A percentile compares a stretch with the other conserved stretches of the same genome.
Evolutionary conservation across 2,329 filamentous ascomycete genomes (phyloP).

Genomic region (Coniochaeta sp.): DNA sequence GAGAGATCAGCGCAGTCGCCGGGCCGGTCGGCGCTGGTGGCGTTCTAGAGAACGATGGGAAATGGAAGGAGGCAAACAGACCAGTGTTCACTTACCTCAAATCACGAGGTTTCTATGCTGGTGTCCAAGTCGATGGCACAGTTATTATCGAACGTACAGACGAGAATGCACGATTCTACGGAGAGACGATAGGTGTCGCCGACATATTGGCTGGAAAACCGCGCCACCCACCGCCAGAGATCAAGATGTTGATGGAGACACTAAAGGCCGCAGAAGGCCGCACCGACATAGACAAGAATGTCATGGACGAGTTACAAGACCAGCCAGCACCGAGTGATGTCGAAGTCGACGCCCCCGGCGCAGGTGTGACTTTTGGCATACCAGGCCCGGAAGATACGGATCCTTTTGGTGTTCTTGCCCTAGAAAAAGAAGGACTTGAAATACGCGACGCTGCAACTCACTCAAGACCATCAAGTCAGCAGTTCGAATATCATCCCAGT

Average conservation of each 20-base stretch:
- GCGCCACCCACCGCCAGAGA: conserved; percentile 7
- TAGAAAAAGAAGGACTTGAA: conserved; percentile 26
- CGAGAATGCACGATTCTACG: conserved; percentile 72
- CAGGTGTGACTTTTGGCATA: conserved; percentile 24
- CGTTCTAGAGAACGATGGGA: conserved; percentile 33
- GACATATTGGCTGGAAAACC: conserved; percentile 5
- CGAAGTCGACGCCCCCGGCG: conserved; percentile 18
- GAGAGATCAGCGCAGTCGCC: conserved; percentile 61
- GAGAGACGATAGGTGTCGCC: conserved; percentile 4
- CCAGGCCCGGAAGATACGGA: conserved; percentile 28
- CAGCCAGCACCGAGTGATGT: conserved; percentile 28
- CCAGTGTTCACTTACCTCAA: conserved; percentile 80
- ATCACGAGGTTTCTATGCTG: conserved; percentile 70
- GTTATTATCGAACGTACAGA: conserved; percentile 68
- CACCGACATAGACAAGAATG: conserved; percentile 19
- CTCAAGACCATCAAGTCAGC: conserved; percentile 21
- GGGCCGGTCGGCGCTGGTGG: conserved; percentile 53
- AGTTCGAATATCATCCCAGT: conserved; percentile 27
- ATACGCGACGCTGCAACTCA: conserved; percentile 27
- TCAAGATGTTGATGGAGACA: conserved; percentile 13
- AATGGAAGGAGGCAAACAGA: conserved; percentile 23
- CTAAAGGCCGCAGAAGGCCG: conserved; percentile 19
- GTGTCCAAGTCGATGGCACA: conserved; percentile 74
- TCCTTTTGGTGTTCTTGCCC: conserved; percentile 26
- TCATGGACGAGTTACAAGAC: conserved; percentile 25